Evolutionary conservation across 2,329 filamentous ascomycete genomes (phyloP), one percentile per base, ranked within the genome.

Genomic region (Ophiostoma perfectum): DNA sequence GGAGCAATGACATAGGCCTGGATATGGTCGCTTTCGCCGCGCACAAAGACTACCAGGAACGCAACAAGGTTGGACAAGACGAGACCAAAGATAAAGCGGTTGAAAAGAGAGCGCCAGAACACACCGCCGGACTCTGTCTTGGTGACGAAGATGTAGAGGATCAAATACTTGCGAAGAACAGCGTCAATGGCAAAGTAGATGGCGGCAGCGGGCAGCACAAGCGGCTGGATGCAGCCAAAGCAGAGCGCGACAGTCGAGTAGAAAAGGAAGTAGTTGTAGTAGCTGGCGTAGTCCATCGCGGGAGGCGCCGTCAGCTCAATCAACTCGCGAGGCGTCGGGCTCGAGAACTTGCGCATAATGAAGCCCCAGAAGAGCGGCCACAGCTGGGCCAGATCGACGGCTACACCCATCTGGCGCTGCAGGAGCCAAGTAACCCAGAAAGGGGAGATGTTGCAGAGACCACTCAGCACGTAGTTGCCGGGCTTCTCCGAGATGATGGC

Each of bases 221-320:
- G 83, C 0, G 95, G 95, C 78, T 98, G 95, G 66, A 98, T 83
- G 1, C 88, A 87, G 1, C 90, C 88, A 75, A 95, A 97, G 74
- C 89, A 92, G 16, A 99, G 82, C 0, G 92, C 90, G 44, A 98
- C 91, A 0, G 94, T 97, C 38, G 90, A 84, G 80, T 98, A 99
- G 80, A 92, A 99, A 42, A 98, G 82, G 78, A 97, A 97, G 78
- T 96, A 98, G 78, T 97, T 98, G 84, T 97, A 99, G 80, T 98
- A 98, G 73, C 88, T 92, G 69, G 95, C 92, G 75, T 97, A 98
- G 73, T 98, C 93, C 77, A 99, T 97, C 0, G 91, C 83, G 2
- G 92, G 93, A 0, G 95, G 95, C 3, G 95, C 95, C 0, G 93
- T 97, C 75, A 95, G 86, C 77, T 97, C 92, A 73, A 98, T 98